These are phyloP conservation scores for Geotrichum phurueaensis DNA, from an alignment of 1,139 yeast genomes.

Conservation along the genomic window DNA sequence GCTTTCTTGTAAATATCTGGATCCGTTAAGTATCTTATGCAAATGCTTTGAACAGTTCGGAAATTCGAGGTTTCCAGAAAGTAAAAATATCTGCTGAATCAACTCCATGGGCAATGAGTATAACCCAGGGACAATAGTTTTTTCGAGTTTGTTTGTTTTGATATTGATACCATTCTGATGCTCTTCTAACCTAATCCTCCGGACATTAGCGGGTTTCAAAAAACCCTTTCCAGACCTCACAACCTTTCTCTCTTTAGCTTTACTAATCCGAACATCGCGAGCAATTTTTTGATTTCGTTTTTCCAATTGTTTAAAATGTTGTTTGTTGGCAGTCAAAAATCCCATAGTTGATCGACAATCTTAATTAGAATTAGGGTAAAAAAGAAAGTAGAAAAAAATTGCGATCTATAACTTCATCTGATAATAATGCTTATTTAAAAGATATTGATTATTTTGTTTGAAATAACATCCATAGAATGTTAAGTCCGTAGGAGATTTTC, in stretches of 20 bases:
- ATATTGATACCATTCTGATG: background rate
- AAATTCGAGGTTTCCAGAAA: conserved; percentile 11
- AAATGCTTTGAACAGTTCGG: conserved; percentile 5
- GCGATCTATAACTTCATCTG: background rate
- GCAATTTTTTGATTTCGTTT: background rate
- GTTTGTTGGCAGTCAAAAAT: conserved; percentile 2
- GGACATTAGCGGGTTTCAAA: background rate
- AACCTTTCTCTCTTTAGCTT: background rate
- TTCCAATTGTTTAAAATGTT: background rate
- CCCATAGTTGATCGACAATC: conserved; percentile 4
- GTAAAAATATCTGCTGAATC: conserved; percentile 10
- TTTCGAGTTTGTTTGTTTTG: background rate
- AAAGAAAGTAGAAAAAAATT: background rate
- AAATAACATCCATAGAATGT: background rate
- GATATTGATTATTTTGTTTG: background rate
- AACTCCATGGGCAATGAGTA: conserved; percentile 10
- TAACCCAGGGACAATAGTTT: conserved; percentile 1
- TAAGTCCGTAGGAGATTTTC: background rate
- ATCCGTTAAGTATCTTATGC: conserved; percentile 1
- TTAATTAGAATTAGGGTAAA: background rate
- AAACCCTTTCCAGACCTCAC: background rate
- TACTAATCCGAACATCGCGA: background rate
- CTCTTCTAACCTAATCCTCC: background rate
- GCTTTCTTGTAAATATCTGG: conserved; percentile 2
- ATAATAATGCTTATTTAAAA: background rate